Evolutionary conservation across 2,329 filamentous ascomycete genomes (phyloP).

Genomic region (Fusarium begoniae): DNA sequence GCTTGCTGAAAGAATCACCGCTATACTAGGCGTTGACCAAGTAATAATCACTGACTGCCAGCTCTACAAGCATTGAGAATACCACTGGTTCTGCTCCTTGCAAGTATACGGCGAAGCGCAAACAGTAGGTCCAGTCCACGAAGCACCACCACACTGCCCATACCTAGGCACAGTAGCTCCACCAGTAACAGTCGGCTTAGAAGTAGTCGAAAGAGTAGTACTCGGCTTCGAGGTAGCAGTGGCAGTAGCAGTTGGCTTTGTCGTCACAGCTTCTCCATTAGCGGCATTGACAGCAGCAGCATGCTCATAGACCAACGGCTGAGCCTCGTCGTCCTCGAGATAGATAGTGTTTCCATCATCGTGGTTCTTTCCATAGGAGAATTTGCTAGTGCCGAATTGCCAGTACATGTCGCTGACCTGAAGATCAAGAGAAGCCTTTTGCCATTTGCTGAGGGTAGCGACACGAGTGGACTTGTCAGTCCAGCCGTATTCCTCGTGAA

Average conservation of each 20-base stretch:
- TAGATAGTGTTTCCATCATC: slow-evolving; percentile 67
- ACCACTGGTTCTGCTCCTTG: slow-evolving; percentile 17
- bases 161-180: slow-evolving; percentile 14
- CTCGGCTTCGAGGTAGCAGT: slow-evolving; percentile 1
- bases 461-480: slow-evolving; percentile 54
- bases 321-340: slow-evolving; percentile 59
- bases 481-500: slow-evolving; percentile 52
- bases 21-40: no score
- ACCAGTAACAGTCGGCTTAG: slow-evolving; percentile 7
- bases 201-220: neutral
- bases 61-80: no score
- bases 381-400: slow-evolving; percentile 62
- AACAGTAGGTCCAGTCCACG: slow-evolving; percentile 21
- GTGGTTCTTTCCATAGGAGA: slow-evolving; percentile 63
- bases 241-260: neutral
- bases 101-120: slow-evolving; percentile 21
- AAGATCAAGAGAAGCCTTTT: slow-evolving; percentile 57
- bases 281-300: slow-evolving; percentile 53
- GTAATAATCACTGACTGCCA: no score
- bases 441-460: slow-evolving; percentile 59
- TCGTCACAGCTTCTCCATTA: slow-evolving; percentile 34
- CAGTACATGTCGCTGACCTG: slow-evolving; percentile 64
- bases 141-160: slow-evolving; percentile 24
- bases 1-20: no score
- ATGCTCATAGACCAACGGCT: slow-evolving; percentile 55